Conservation (phyloP, 163 green algal species). For the Chlamydomonas reinhardtii region DNA sequence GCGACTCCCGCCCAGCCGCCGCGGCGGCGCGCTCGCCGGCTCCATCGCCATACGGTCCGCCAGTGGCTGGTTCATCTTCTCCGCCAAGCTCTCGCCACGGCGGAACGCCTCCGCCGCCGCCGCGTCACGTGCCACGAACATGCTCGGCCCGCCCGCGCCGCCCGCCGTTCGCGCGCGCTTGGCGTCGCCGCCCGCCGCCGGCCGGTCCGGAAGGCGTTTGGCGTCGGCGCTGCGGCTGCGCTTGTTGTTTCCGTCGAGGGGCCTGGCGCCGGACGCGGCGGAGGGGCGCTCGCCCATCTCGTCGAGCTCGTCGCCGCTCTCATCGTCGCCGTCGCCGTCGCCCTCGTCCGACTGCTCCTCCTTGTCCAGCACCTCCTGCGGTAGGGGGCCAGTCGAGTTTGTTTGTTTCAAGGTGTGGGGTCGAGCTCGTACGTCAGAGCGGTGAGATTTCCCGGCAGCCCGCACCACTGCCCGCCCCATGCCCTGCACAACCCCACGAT, state of each 20-base stretch:
- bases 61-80: conserved; percentile 72
- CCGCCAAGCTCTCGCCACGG: conserved; percentile 66
- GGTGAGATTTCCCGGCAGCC: no score
- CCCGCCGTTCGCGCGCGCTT: conserved; percentile 5
- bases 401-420: no score
- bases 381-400: no score
- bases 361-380: conserved; percentile 13
- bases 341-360: conserved; percentile 2
- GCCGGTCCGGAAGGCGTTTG: conserved; percentile 12
- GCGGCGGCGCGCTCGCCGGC: neutral
- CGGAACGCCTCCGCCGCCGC: conserved; percentile 81
- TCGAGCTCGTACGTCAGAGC: no score
- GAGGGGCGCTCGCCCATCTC: conserved; percentile 46
- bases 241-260: neutral
- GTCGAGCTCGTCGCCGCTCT: conserved; percentile 30
- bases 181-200: neutral
- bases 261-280: neutral
- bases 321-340: conserved; percentile 6
- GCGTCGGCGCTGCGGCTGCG: neutral
- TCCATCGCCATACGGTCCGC: conserved; percentile 61
- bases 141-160: conserved; percentile 57
- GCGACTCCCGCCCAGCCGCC: conserved; percentile 68
- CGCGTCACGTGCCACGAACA: conserved; percentile 83
- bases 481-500: no score
- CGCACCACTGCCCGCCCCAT: no score